Base-by-base conservation (phyloP, 2,329 filamentous ascomycete genomes). In the Xylaria sp. region DNA sequence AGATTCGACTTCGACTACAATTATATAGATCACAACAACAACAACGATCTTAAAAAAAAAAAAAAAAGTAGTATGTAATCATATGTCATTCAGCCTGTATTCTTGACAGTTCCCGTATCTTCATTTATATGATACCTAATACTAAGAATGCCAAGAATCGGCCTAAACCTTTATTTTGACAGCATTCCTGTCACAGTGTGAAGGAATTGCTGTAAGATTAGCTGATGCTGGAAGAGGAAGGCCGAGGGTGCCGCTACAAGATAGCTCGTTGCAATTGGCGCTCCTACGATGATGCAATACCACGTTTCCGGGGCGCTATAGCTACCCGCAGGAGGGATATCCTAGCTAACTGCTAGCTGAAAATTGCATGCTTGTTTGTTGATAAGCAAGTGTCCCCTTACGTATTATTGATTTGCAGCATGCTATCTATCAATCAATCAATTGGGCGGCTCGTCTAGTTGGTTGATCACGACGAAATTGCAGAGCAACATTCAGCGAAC, bases 221-320 rank as follows among this genome's bases (percentile, higher is more conserved):
- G 36, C 5, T 31, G 23, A n/a, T 39, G 51, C 68, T 69, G 15
- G 59, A 69, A 66, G 60, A 69, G 69, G 69, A 71, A 71, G 69
- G 69, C 33, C 59, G 66, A 58, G 18, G 41, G 52, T 56, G 31
- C 41, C 55, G 59, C 64, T 64, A 54, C 25, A 41, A 48, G 33
- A 57, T 64, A 60, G 68, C 61, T 60, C 58, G 48, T 67, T 64
- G 60, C 61, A 61, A 59, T 54, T 52, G 36, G 41, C n/a, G 57
- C 41, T 64, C 64, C 62, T 62, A 36, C 56, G 56, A 68, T 70
- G 68, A 66, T 70, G 68, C 68, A 70, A 68, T 70, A 15, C 51
- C 23, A 49, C 66, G 54, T 28, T 54, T 52, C 13, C 25, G 49
- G 56, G 55, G 33, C 49, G 33, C 55, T 57, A 66, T 36, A 13